Base-by-base conservation (phyloP, 306 rosid species). In the Medicago lupulina region DNA sequence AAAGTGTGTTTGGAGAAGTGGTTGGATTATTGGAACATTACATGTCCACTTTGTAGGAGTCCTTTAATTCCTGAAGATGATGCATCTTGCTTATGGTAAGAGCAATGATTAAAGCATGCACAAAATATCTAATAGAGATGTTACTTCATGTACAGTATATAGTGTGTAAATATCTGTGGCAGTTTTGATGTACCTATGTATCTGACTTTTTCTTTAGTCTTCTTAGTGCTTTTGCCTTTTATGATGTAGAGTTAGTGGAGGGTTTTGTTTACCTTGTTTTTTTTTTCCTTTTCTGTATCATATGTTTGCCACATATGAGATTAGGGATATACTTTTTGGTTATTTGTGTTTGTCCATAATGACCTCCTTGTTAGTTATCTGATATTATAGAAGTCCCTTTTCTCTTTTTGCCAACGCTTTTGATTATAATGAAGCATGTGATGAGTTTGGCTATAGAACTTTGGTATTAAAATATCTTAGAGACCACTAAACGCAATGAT, bases 41-140 rank as follows among this genome's bases (percentile, higher is more conserved):
- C 98, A 41, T 95, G 98, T 76, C 98, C 98, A 40, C 96, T 88
- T 85, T 95, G 97, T 80, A 88, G 97, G 88, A 86, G 88, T 74
- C 92, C 96, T 17, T 82, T 95, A 60, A 74, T 90, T 88, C 87
- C 89, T 16, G 92, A 86, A 83, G 85, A 82, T 53, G 95, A 82
- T 36, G 40, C 87, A n/a, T 60, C 78, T 43, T 81, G 90, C 85
- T 66, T 85, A 72, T 86, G 90, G 91, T 87, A 61, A 93, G 74
- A 18, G 25, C n/a, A 67, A 60, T 70, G 54, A 73, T 60, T 64
- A 14, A 68, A 74, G 62, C 70, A 57, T 65, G 84, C 50, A 61
- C 67, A 61, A 76, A 49, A 49, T 9, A 75, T 76, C 64, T 62
- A 76, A 74, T 75, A 46, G 51, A 67, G 74, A 25, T 40, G 15